A percentile compares a stretch with the other conserved stretches of the same genome.
Conservation (phyloP, 495 filamentous ascomycete genomes). For the Aspergillus biplanus region DNA sequence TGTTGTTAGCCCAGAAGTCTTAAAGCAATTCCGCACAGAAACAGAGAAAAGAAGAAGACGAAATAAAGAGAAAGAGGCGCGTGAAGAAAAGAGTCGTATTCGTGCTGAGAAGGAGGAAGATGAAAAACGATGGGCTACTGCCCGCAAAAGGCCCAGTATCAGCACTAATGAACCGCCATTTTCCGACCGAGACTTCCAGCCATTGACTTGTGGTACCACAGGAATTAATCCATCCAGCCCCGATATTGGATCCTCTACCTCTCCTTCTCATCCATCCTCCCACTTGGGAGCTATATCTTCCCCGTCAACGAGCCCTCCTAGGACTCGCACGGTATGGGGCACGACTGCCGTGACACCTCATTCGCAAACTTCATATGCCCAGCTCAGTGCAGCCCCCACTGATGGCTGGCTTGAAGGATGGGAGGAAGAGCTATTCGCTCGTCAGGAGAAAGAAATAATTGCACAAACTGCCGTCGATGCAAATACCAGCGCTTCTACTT, state of each 20-base stretch:
- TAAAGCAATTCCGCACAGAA: constrained; percentile 73
- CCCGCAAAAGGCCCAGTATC: constrained; percentile 49
- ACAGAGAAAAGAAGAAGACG: constrained; percentile 77
- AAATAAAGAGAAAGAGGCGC: constrained; percentile 83
- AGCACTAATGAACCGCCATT: constrained; percentile 44
- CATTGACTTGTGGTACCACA: constrained; percentile 53
- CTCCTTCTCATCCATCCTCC: constrained; percentile 59
- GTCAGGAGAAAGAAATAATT: constrained; percentile 44
- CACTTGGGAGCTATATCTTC: constrained; percentile 67
- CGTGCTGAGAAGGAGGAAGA: constrained; percentile 86
- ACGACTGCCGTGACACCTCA: constrained; percentile 64
- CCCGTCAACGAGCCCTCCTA: constrained; percentile 77
- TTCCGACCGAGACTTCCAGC: constrained; percentile 66
- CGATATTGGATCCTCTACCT: constrained; percentile 50
- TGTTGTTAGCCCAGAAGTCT: constrained; percentile 73
- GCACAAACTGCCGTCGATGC: constrained; percentile 38
- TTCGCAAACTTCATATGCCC: constrained; percentile 47
- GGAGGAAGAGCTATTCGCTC: constrained; percentile 67
- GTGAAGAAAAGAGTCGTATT: constrained; percentile 88
- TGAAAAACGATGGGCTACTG: constrained; percentile 60
- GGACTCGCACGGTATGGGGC: constrained; percentile 84
- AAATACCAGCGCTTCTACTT: constrained; percentile 28
- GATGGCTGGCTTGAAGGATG: constrained; percentile 86
- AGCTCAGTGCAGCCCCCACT: constrained; percentile 42
- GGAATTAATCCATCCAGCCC: constrained; percentile 41